These are phyloP conservation scores for Solanum rostratum DNA, from an alignment of 257 asterid species.

Conservation along the genomic window DNA sequence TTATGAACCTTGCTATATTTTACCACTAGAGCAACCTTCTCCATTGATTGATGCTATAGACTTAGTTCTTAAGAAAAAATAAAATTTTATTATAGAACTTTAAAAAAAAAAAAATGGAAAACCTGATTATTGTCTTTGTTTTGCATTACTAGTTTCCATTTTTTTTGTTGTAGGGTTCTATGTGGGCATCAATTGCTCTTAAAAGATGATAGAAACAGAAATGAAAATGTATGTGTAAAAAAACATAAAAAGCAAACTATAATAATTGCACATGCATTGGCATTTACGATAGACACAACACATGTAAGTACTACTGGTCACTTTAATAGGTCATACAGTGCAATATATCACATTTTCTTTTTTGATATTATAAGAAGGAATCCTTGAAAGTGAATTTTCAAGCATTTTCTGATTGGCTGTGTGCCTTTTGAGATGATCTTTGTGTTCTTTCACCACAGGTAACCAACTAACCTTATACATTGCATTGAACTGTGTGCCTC, in stretches of 20 bases:
- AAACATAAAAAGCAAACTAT: not conserved
- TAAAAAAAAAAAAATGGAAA: not conserved
- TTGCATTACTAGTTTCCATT: not conserved
- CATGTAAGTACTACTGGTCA: not conserved
- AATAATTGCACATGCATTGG: not conserved
- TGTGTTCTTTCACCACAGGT: not conserved
- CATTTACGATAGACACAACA: not conserved
- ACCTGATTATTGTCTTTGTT: not conserved
- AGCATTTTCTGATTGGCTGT: not conserved
- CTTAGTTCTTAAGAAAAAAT: not conserved
- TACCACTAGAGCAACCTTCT: not conserved
- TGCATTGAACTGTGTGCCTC: not conserved
- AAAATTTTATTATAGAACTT: not conserved
- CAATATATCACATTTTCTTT: not conserved
- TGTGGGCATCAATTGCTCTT: not conserved
- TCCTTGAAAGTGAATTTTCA: not conserved
- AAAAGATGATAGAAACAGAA: not conserved
- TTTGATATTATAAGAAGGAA: not conserved
- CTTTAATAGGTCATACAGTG: not conserved
- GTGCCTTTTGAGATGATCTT: not conserved
- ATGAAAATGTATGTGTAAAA: not conserved
- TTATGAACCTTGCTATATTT: not conserved
- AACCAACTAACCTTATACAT: not conserved
- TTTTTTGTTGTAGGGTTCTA: not conserved
- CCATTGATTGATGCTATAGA: not conserved